Evolutionary conservation across 1,284 basidiomycete genomes (phyloP).

Genomic region (Singerocomus inundabilis): DNA sequence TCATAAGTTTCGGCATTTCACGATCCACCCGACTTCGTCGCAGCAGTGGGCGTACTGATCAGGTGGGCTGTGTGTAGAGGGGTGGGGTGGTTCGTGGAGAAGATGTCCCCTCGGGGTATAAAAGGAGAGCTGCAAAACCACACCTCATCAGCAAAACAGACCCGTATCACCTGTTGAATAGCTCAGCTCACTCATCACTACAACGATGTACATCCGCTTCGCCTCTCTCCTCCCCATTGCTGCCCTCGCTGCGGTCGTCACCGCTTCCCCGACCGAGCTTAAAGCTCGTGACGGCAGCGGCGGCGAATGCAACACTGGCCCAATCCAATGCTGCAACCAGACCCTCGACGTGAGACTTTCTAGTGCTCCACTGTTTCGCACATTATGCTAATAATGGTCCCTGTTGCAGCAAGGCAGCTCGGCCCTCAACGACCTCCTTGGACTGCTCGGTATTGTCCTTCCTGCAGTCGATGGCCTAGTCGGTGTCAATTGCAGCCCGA

Average conservation of each 20-base stretch:
- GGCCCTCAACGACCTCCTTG: too few species aligned
- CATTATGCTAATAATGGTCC: too few species aligned
- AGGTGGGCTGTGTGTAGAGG: neutral
- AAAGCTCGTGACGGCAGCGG: neutral
- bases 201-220: conserved; percentile 7
- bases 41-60: too few species aligned
- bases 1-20: too few species aligned
- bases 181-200: neutral
- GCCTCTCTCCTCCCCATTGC: conserved; percentile 4
- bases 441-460: too few species aligned
- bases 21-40: neutral
- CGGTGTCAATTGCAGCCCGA: too few species aligned
- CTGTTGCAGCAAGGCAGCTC: too few species aligned
- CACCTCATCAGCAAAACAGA: neutral
- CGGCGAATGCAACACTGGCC: neutral
- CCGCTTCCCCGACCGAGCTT: conserved; percentile 5
- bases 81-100: too few species aligned
- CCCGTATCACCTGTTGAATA: neutral
- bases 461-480: too few species aligned
- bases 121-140: neutral
- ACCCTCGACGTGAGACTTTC: too few species aligned
- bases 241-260: neutral
- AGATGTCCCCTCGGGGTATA: neutral
- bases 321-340: too few species aligned
- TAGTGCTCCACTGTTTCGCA: too few species aligned